phyloP scores from a whole-genome alignment of 2,329 filamentous ascomycete species.

The Coniochaeta ligniaria region DNA sequence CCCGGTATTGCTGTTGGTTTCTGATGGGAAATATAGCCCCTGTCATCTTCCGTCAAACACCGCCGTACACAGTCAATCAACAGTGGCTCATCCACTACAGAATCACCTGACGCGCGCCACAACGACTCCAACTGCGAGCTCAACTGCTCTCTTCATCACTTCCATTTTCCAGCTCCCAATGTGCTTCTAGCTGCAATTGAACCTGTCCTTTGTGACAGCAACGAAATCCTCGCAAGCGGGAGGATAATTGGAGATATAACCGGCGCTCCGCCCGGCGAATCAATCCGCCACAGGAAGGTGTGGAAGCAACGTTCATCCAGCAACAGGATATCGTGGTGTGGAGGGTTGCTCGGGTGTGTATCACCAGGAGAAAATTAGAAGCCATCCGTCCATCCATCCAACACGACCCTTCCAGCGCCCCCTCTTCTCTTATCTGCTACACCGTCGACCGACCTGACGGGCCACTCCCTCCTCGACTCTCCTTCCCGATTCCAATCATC shows the following conservation, averaged over 20 bases:
- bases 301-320: neutral
- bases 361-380: neutral
- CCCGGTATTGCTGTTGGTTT: neutral
- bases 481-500: neutral
- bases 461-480: neutral
- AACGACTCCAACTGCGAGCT: neutral
- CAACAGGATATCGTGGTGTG: neutral
- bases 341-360: conserved; percentile 1
- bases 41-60: neutral
- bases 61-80: neutral
- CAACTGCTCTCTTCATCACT: neutral
- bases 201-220: neutral
- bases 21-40: neutral
- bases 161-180: neutral
- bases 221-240: neutral
- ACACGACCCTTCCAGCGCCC: neutral
- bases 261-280: neutral
- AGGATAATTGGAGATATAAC: neutral
- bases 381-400: neutral
- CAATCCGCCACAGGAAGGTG: neutral
- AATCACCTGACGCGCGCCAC: neutral
- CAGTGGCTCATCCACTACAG: neutral
- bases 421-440: conserved; percentile 1
- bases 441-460: neutral
- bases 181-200: neutral